phyloP scores from a whole-genome alignment of 2,329 filamentous ascomycete species.

The Plectosphaerella sp. region DNA sequence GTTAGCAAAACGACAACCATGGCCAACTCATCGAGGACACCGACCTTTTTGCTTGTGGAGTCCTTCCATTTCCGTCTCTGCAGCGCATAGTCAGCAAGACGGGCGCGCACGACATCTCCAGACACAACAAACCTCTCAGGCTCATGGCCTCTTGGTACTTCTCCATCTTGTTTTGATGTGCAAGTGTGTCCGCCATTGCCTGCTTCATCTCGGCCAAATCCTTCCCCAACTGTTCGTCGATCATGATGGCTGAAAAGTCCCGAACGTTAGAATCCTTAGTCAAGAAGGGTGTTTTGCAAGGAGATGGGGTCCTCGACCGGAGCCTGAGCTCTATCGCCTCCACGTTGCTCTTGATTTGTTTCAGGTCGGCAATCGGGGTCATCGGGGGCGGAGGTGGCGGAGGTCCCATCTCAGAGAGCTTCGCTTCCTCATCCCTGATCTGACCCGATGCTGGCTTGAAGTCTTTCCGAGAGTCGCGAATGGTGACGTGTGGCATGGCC shows the following conservation, averaged over 20 bases:
- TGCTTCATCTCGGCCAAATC: constrained; percentile 69
- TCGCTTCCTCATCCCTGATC: background rate
- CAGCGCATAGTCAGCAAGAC: too few species aligned
- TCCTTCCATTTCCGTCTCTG: too few species aligned
- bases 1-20: too few species aligned
- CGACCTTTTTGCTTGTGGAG: too few species aligned
- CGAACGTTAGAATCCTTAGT: constrained; percentile 70
- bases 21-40: too few species aligned
- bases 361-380: constrained; percentile 4
- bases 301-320: constrained; percentile 34
- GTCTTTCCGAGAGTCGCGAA: background rate
- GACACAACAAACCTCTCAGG: constrained; percentile 56
- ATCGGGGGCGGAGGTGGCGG: background rate
- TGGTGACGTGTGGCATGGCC: background rate
- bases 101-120: too few species aligned
- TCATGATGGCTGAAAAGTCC: constrained; percentile 68
- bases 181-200: constrained; percentile 65
- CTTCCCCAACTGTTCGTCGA: constrained; percentile 71
- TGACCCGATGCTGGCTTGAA: background rate
- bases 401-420: background rate
- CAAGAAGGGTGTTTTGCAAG: constrained; percentile 51
- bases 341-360: constrained; percentile 12
- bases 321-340: constrained; percentile 20
- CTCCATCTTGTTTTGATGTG: constrained; percentile 65
- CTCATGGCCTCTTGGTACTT: constrained; percentile 75